Evolutionary conservation across 2,329 filamentous ascomycete genomes (phyloP).

Genomic region (Epichloe sibirici): DNA sequence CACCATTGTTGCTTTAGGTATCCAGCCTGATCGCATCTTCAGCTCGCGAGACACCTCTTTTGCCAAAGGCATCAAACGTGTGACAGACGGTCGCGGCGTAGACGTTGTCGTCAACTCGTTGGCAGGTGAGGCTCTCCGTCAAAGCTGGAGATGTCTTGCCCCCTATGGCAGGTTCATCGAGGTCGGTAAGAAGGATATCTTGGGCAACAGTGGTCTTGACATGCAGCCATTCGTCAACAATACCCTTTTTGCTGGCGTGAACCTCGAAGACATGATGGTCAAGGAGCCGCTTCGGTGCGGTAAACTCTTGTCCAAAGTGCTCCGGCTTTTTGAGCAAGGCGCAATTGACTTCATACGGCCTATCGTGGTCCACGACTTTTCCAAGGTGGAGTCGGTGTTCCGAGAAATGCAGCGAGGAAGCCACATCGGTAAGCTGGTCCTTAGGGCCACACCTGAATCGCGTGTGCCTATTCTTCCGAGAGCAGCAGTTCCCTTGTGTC

Average conservation of each 20-base stretch:
- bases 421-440: slow-evolving; percentile 27
- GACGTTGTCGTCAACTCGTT: slow-evolving; percentile 3
- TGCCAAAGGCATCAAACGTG: not conserved
- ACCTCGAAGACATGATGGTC: slow-evolving; percentile 1
- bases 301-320: not conserved
- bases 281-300: not conserved
- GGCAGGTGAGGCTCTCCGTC: slow-evolving; percentile 7
- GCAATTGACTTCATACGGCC: not conserved
- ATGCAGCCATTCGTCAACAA: slow-evolving; percentile 9
- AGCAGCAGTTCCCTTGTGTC: not conserved
- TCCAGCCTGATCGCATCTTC: slow-evolving; percentile 11
- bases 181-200: slow-evolving; percentile 16
- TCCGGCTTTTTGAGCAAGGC: not conserved
- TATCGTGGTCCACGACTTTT: slow-evolving; percentile 5
- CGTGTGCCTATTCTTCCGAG: not conserved
- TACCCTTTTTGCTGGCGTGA: not conserved
- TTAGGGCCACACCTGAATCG: slow-evolving; percentile 3
- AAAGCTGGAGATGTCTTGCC: slow-evolving; percentile 17
- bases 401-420: slow-evolving; percentile 22
- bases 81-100: slow-evolving; percentile 5
- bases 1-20: slow-evolving; percentile 12
- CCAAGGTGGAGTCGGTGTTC: slow-evolving; percentile 21
- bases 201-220: slow-evolving; percentile 18
- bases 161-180: slow-evolving; percentile 21
- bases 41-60: not conserved